A percentile compares a stretch with the other conserved stretches of the same genome.
Evolutionary conservation across 768 basidiomycete species (phyloP).

Genomic region (Tulasnella sp.): DNA sequence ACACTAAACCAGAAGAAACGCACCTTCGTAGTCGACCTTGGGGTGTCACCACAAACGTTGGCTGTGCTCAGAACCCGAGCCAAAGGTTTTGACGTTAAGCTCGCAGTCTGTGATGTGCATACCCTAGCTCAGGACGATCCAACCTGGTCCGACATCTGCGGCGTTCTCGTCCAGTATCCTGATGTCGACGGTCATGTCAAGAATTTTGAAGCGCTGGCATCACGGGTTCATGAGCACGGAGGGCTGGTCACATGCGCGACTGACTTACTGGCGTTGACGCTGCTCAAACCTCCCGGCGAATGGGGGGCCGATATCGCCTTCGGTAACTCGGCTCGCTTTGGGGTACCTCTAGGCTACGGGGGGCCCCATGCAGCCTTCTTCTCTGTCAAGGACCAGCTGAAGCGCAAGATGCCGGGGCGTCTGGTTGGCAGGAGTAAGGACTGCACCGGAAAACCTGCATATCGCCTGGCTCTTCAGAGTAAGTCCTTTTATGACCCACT

Average conservation of each 20-base stretch:
- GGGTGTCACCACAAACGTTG: slow-evolving; percentile 79
- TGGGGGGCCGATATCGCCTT: slow-evolving; percentile 97
- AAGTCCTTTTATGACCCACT: slow-evolving; percentile 26
- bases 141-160: slow-evolving; percentile 53
- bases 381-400: slow-evolving; percentile 80
- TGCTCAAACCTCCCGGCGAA: slow-evolving; percentile 92
- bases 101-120: slow-evolving; percentile 56
- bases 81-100: slow-evolving; percentile 82
- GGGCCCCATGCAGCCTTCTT: slow-evolving; percentile 98
- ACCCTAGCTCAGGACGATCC: slow-evolving; percentile 40
- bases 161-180: slow-evolving; percentile 88
- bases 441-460: slow-evolving; percentile 71
- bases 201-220: slow-evolving; percentile 56
- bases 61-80: slow-evolving; percentile 84
- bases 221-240: slow-evolving; percentile 56
- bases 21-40: slow-evolving; percentile 75
- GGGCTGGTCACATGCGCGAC: slow-evolving; percentile 83
- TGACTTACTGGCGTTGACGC: slow-evolving; percentile 83
- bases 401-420: slow-evolving; percentile 98
- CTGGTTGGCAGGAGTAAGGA: slow-evolving; percentile 87
- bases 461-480: slow-evolving; percentile 92
- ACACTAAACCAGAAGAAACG: slow-evolving; percentile 56
- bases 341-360: slow-evolving; percentile 94
- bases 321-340: slow-evolving; percentile 93
- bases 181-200: slow-evolving; percentile 75